phyloP scores from a whole-genome alignment of 2,329 filamentous ascomycete species.

The Graphilbum fragrans region DNA sequence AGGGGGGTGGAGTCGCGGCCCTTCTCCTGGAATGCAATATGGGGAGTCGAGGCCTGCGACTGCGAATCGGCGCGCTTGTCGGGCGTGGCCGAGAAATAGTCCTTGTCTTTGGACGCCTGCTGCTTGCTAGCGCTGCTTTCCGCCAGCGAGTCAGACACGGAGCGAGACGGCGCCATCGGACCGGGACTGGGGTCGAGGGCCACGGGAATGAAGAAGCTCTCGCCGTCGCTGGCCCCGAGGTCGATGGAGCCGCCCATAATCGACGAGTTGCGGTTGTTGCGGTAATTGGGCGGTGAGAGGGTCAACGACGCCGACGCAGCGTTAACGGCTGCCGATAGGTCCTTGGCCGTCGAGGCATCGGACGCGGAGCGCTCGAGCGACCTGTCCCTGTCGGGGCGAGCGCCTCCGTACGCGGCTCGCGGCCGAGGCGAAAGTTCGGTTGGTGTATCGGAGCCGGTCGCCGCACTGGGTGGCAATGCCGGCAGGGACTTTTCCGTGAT shows the following conservation, averaged over 20 bases:
- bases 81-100: constrained; percentile 42
- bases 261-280: constrained; percentile 63
- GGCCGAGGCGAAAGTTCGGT: constrained; percentile 58
- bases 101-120: constrained; percentile 33
- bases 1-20: constrained; percentile 40
- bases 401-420: constrained; percentile 35
- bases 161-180: constrained; percentile 40
- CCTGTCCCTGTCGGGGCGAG: constrained; percentile 34
- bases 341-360: constrained; percentile 14
- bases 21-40: constrained; percentile 87
- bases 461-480: constrained; percentile 69
- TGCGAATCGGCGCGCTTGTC: constrained; percentile 34
- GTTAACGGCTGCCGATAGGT: background rate
- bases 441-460: constrained; percentile 51
- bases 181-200: constrained; percentile 59
- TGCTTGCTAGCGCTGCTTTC: constrained; percentile 19
- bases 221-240: constrained; percentile 35
- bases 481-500: constrained; percentile 87
- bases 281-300: constrained; percentile 65
- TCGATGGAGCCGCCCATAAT: constrained; percentile 26
- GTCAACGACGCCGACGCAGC: constrained; percentile 13
- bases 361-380: constrained; percentile 38
- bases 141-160: constrained; percentile 32
- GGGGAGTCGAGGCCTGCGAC: constrained; percentile 55
- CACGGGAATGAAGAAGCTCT: constrained; percentile 67